Evolutionary conservation across 208 protist species (phyloP).

Genomic region (Crithidia bombi): DNA sequence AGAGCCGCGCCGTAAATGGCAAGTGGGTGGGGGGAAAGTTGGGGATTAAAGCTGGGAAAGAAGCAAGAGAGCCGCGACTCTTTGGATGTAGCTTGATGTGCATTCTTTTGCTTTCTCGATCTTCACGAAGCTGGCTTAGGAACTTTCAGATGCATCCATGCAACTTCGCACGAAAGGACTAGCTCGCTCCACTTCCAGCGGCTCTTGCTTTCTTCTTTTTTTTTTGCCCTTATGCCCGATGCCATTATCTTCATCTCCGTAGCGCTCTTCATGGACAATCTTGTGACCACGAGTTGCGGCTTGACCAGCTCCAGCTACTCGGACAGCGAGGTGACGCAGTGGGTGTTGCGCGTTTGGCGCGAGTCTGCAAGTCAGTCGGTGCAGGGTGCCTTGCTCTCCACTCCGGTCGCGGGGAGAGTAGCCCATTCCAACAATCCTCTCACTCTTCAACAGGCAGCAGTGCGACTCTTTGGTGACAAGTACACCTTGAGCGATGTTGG

Average conservation of each 20-base stretch:
- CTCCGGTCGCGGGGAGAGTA: background rate
- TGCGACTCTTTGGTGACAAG: slow-evolving; percentile 13
- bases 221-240: background rate
- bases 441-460: background rate
- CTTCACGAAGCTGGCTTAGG: no score
- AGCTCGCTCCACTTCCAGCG: no score
- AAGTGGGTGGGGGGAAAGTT: no score
- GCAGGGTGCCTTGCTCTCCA: background rate
- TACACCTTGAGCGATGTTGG: background rate
- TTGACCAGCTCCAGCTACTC: slow-evolving; percentile 3
- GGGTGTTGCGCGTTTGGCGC: slow-evolving; percentile 13
- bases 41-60: no score
- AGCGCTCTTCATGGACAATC: background rate
- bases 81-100: no score
- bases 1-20: no score
- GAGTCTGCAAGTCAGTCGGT: background rate
- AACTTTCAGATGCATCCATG: no score
- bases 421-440: background rate
- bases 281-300: background rate
- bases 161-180: no score
- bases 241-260: background rate
- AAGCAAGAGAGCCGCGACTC: no score
- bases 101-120: no score
- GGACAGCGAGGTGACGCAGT: slow-evolving; percentile 19
- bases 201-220: background rate